These are phyloP conservation scores for Tilletia horrida DNA, from an alignment of 1,284 basidiomycete species.

Conservation along the genomic window DNA sequence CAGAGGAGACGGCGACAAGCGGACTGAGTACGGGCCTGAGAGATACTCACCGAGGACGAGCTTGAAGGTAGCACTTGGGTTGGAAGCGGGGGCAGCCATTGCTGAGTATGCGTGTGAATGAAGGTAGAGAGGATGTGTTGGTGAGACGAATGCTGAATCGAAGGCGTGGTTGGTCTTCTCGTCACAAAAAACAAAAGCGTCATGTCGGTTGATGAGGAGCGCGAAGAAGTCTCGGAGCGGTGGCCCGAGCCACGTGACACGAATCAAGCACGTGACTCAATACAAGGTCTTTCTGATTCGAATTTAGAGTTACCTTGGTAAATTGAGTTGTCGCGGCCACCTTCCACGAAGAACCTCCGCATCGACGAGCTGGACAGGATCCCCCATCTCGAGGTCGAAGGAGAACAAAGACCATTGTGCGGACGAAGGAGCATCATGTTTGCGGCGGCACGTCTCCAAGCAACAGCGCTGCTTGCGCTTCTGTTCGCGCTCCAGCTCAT, in stretches of 20 bases:
- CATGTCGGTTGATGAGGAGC: background rate
- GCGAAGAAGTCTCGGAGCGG: background rate
- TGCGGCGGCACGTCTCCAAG: background rate
- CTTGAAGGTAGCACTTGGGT: constrained; percentile 85
- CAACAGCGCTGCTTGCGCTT: background rate
- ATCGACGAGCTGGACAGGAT: background rate
- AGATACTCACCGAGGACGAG: constrained; percentile 72
- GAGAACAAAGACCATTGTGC: background rate
- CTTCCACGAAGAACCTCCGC: background rate
- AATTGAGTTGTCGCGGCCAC: too few relatives aligned
- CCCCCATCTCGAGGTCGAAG: too few relatives aligned
- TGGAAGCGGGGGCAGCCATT: constrained; percentile 30
- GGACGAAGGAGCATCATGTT: background rate
- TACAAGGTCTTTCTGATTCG: too few relatives aligned
- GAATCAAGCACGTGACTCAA: background rate
- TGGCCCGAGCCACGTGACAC: constrained; percentile 1
- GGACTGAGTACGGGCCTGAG: constrained; percentile 37
- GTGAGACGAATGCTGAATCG: background rate
- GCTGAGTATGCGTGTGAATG: background rate
- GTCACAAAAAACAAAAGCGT: constrained; percentile 8
- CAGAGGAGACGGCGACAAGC: constrained; percentile 46
- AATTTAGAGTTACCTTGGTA: too few relatives aligned
- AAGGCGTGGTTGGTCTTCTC: background rate
- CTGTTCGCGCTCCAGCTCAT: constrained; percentile 10
- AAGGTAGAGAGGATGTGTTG: background rate